Evolutionary conservation across 805 yeast species (phyloP), one percentile per base, ranked within the genome.

Genomic region (Metschnikowia aberdeeniae): DNA sequence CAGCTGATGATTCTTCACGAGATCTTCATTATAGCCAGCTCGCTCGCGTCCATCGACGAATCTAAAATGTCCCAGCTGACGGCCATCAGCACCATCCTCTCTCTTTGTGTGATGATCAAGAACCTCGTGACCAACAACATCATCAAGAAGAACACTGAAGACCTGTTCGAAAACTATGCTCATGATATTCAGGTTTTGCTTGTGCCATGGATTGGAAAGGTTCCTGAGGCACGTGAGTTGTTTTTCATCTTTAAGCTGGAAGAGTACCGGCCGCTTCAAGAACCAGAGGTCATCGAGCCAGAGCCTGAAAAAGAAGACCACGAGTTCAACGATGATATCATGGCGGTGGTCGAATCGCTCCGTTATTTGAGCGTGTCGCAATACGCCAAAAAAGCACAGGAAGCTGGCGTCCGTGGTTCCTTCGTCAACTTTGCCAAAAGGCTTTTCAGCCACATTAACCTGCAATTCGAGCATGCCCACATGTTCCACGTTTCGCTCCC

Each of bases 1-100:
- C 71, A 66, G 49, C 76, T 78, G 52, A 82, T 84, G 88, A 57
- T 86, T 11, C 60, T 86, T 31, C 89, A 84, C 62, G 89, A 82
- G 58, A 81, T 84, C 52, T 70, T 86, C 47, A 70, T 80, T n/a
- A 79, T 77, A 49, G 75, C 68, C 31, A 52, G 57, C 20, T 51
- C 53, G n/a, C 67, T 66, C 42, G 54, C 68, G 27, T 57, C 70
- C 0, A 66, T 61, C 32, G 61, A 66, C 12, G 59, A 64, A 6
- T 42, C 35, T 10, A 30, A 44, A 28, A 29, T 47, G 6, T 35
- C 43, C 2, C 42, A 44, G 10, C 54, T 51, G 9, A 50, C 46
- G 12, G 52, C 44, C 41, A 42, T 28, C 7, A 66, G 70, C 58
- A 57, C 76, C 52, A 72, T 84, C 57, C 73, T 68, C 46, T 57